Evolutionary conservation across 2,329 filamentous ascomycete species (phyloP).

Genomic region (Akanthomyces lecanii): DNA sequence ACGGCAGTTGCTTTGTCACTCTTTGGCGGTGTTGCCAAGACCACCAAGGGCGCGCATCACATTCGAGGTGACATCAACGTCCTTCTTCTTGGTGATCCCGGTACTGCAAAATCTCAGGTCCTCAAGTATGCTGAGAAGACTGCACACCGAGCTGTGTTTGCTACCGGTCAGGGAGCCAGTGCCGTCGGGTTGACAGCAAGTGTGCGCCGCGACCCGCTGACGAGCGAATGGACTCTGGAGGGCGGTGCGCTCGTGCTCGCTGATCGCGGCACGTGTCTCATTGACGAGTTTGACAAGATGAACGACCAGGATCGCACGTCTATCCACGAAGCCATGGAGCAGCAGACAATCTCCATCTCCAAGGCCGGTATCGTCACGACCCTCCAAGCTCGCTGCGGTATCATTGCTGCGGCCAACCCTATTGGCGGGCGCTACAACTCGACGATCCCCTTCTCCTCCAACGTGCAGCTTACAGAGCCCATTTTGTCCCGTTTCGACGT

Average conservation of each 20-base stretch:
- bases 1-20: slow-evolving; percentile 91
- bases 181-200: slow-evolving; percentile 97
- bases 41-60: slow-evolving; percentile 79
- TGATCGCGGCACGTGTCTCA: slow-evolving; percentile 90
- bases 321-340: slow-evolving; percentile 99
- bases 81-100: slow-evolving; percentile 89
- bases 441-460: slow-evolving; percentile 91
- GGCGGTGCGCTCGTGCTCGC: slow-evolving; percentile 93
- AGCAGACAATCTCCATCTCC: slow-evolving; percentile 98
- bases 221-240: slow-evolving; percentile 95
- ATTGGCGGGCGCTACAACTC: slow-evolving; percentile 96
- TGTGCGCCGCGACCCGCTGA: slow-evolving; percentile 90
- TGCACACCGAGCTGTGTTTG: slow-evolving; percentile 93
- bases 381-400: slow-evolving; percentile 89
- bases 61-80: slow-evolving; percentile 98
- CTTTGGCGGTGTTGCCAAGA: slow-evolving; percentile 91
- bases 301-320: slow-evolving; percentile 97
- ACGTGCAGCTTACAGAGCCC: slow-evolving; percentile 94
- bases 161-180: slow-evolving; percentile 93
- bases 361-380: slow-evolving; percentile 98
- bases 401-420: slow-evolving; percentile 94
- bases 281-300: slow-evolving; percentile 99
- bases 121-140: slow-evolving; percentile 98
- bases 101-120: slow-evolving; percentile 96
- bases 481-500: slow-evolving; percentile 98